A percentile compares a stretch with the other conserved stretches of the same genome.
Conservation (phyloP, 371 early-diverging fungal genomes). For the Zopfochytrium polystomum region DNA sequence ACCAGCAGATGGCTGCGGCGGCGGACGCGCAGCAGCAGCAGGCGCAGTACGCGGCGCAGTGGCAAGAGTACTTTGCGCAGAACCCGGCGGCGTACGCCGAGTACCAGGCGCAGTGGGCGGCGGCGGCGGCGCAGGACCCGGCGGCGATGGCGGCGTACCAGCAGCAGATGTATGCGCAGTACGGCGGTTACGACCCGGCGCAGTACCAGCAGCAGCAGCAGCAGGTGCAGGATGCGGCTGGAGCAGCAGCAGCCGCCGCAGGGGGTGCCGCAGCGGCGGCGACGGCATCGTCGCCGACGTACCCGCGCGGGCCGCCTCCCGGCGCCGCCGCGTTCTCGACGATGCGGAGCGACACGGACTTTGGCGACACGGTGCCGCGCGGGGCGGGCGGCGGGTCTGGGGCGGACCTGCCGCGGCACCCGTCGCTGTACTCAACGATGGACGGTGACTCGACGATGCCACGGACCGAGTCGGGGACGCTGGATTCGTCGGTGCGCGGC, state of each 20-base stretch:
- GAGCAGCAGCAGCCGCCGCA: neutral
- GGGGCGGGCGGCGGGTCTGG: too few relatives aligned
- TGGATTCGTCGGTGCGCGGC: too few relatives aligned
- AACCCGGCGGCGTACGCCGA: constrained; percentile 1
- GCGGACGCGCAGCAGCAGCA: neutral
- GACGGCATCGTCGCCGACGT: neutral
- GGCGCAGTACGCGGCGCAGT: neutral
- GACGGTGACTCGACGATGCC: neutral
- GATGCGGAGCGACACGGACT: neutral
- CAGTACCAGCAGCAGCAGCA: neutral
- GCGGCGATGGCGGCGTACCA: neutral
- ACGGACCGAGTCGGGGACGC: too few relatives aligned
- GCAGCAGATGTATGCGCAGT: neutral
- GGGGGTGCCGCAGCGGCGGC: neutral
- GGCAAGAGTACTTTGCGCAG: neutral
- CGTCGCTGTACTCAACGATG: neutral
- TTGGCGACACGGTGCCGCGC: too few relatives aligned
- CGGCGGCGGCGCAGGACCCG: neutral
- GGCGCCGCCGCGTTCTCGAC: neutral
- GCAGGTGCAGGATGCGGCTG: neutral
- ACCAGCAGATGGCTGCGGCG: neutral
- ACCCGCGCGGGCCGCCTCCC: neutral
- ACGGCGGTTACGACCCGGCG: neutral
- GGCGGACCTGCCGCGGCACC: neutral
- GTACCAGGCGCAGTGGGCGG: neutral